Conservation (phyloP, 345 rosid species). For the Raphanus raphanistrum region DNA sequence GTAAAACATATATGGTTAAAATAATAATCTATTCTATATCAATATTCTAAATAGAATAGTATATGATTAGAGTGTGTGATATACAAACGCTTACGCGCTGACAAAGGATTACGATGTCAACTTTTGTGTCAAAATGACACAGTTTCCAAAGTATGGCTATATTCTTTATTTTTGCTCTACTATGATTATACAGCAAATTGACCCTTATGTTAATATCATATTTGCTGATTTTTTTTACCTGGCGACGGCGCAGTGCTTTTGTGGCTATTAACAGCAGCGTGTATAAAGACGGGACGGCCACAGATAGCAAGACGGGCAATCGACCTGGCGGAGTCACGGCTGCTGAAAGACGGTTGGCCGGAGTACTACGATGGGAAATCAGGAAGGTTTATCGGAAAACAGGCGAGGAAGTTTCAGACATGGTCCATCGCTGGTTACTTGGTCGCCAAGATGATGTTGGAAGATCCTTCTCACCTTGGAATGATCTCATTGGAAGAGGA, state of each 20-base stretch:
- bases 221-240: background rate
- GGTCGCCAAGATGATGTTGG: slow-evolving; percentile 70
- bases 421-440: slow-evolving; percentile 71
- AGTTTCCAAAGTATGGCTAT: no score
- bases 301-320: slow-evolving; percentile 64
- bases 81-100: no score
- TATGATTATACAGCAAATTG: no score
- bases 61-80: no score
- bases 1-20: no score
- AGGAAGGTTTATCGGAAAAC: slow-evolving; percentile 59
- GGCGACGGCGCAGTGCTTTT: slow-evolving; percentile 50
- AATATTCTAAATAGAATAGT: no score
- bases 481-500: slow-evolving; percentile 71
- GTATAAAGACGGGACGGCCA: slow-evolving; percentile 68
- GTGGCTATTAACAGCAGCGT: slow-evolving; percentile 69
- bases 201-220: no score
- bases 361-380: slow-evolving; percentile 68
- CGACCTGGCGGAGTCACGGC: slow-evolving; percentile 51
- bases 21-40: no score
- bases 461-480: slow-evolving; percentile 66
- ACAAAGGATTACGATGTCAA: no score
- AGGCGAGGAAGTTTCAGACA: slow-evolving; percentile 66
- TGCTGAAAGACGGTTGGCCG: slow-evolving; percentile 67
- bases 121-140: no score
- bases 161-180: no score